Conservation (phyloP, 805 yeast species). For the Kazachstania kunashirensis region DNA sequence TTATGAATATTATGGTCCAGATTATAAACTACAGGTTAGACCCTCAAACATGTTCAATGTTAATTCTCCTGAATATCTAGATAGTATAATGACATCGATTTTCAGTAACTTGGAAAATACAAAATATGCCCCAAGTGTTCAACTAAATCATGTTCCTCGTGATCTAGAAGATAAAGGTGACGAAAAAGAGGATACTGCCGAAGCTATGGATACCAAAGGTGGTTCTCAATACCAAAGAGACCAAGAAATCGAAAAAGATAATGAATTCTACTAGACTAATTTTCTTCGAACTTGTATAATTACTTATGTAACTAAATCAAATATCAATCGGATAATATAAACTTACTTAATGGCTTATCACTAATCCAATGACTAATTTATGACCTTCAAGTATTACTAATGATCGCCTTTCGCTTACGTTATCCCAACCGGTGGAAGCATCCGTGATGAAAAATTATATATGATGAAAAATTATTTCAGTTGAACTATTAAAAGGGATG, state of each 20-base stretch:
- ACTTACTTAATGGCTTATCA: background rate
- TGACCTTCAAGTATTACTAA: no score
- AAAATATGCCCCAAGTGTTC: slow-evolving; percentile 96
- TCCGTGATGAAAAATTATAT: no score
- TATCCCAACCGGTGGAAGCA: no score
- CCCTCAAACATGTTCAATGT: slow-evolving; percentile 96
- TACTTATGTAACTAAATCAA: no score
- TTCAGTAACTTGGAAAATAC: slow-evolving; percentile 74
- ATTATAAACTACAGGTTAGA: slow-evolving; percentile 86
- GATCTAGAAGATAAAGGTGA: slow-evolving; percentile 84
- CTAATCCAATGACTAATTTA: background rate
- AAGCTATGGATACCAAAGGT: slow-evolving; percentile 80
- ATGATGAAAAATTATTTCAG: no score
- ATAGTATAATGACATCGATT: slow-evolving; percentile 71
- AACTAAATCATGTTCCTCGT: slow-evolving; percentile 77
- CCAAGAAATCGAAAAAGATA: slow-evolving; percentile 54
- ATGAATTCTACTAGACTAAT: slow-evolving; percentile 49
- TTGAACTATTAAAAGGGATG: no score
- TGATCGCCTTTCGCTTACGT: no score
- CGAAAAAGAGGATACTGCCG: slow-evolving; percentile 72
- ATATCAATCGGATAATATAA: background rate
- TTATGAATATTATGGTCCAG: slow-evolving; percentile 96
- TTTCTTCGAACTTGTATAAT: no score
- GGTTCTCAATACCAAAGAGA: slow-evolving; percentile 85
- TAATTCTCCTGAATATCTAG: slow-evolving; percentile 83